These are phyloP conservation scores for Suillus clintonianus DNA, from an alignment of 768 basidiomycete genomes.

Conservation along the genomic window DNA sequence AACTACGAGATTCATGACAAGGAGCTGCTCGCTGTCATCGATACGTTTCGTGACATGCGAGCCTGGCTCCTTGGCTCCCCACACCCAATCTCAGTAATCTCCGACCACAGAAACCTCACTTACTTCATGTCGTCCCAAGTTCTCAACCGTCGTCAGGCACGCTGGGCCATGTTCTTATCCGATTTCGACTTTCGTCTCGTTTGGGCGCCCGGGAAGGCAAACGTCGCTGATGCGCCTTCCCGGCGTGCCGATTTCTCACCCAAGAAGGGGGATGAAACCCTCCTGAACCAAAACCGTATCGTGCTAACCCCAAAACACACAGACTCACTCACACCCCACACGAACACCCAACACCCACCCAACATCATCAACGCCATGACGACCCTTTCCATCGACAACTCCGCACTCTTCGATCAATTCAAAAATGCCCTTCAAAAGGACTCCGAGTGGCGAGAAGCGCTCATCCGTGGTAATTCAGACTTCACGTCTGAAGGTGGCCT, in stretches of 20 bases:
- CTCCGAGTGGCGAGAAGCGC: constrained; percentile 18
- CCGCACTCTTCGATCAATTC: constrained; percentile 17
- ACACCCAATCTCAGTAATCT: constrained; percentile 15
- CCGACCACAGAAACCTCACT: constrained; percentile 33
- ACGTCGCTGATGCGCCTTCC: constrained; percentile 15
- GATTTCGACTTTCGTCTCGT: constrained; percentile 18
- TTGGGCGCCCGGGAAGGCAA: constrained; percentile 17
- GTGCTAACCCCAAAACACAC: not conserved
- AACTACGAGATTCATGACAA: constrained; percentile 48
- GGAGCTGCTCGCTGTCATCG: constrained; percentile 44
- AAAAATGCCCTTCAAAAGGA: constrained; percentile 13
- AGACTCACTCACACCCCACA: not conserved
- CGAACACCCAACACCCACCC: too few relatives aligned
- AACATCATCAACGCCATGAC: constrained; percentile 18
- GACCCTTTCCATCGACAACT: constrained; percentile 20
- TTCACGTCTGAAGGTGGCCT: constrained; percentile 13
- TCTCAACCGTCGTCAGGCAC: constrained; percentile 36
- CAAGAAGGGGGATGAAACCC: constrained; percentile 6
- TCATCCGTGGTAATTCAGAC: constrained; percentile 12
- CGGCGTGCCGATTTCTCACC: not conserved
- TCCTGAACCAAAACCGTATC: not conserved
- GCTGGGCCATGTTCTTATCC: constrained; percentile 30
- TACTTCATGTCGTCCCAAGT: constrained; percentile 29
- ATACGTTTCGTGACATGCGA: constrained; percentile 28
- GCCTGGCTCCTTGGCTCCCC: constrained; percentile 24